A percentile compares a stretch with the other conserved stretches of the same genome.
Conservation (phyloP, 148 eudicot genomes). For the Rhododendron kiyosumense region DNA sequence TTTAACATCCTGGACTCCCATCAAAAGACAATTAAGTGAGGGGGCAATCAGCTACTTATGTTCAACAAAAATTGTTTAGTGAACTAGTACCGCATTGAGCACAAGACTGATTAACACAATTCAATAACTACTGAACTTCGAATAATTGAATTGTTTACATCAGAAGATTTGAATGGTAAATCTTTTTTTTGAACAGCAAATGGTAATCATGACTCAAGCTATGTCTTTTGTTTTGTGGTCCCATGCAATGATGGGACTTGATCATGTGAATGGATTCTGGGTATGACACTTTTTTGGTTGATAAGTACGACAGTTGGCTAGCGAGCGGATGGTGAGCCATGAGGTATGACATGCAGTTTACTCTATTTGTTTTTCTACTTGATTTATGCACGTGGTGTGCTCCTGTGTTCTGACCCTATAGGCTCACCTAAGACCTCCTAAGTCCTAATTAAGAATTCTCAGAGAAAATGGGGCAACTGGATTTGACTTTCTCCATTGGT, state of each 20-base stretch:
- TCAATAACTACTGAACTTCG: neutral
- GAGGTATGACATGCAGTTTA: neutral
- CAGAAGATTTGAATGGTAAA: too few species aligned
- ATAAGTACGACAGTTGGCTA: neutral
- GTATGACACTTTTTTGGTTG: neutral
- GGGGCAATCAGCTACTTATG: neutral
- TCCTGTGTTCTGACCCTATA: too few species aligned
- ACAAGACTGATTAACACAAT: neutral
- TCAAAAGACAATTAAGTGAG: neutral
- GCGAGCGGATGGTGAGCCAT: neutral
- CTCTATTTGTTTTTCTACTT: neutral
- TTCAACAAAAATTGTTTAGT: neutral
- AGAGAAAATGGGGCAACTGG: too few species aligned
- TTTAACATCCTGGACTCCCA: slow-evolving; percentile 9
- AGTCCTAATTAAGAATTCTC: too few species aligned
- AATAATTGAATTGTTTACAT: neutral
- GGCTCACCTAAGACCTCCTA: too few species aligned
- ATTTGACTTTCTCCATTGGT: too few species aligned
- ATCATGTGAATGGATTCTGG: neutral
- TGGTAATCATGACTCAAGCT: neutral
- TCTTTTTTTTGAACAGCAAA: too few species aligned
- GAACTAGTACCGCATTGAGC: neutral
- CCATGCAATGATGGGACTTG: neutral
- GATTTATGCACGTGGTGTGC: neutral
- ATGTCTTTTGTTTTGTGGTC: neutral